These are phyloP conservation scores for Agaricus sinodeliciosus DNA, from an alignment of 768 basidiomycete genomes.

Conservation along the genomic window DNA sequence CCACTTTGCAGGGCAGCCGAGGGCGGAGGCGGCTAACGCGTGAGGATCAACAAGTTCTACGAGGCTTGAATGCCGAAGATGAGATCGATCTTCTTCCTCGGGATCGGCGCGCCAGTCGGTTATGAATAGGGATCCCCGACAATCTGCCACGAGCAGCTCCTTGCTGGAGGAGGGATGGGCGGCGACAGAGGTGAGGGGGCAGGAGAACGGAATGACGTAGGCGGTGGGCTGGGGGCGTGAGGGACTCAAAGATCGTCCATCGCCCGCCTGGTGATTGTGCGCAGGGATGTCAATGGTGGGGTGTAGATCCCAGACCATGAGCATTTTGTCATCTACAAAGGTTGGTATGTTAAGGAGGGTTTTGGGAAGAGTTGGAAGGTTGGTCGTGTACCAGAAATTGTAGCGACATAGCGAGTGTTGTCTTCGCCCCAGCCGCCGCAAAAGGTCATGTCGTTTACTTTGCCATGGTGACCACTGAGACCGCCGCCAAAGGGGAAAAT, in stretches of 20 bases:
- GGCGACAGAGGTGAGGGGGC: constrained; percentile 62
- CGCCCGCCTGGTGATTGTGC: constrained; percentile 19
- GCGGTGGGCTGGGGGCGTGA: constrained; percentile 66
- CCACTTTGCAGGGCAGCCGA: constrained; percentile 39
- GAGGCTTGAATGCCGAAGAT: constrained; percentile 56
- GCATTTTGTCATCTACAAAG: constrained; percentile 66
- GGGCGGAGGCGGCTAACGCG: constrained; percentile 45
- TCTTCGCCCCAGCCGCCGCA: constrained; percentile 71
- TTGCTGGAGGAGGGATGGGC: constrained; percentile 70
- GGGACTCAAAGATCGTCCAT: constrained; percentile 23
- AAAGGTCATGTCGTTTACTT: constrained; percentile 72
- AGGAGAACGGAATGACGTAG: constrained; percentile 66
- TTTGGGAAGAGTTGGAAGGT: neutral
- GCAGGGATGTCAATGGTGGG: constrained; percentile 45
- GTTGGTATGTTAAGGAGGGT: constrained; percentile 1
- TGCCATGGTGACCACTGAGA: constrained; percentile 74
- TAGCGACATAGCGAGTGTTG: constrained; percentile 67
- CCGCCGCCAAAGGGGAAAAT: constrained; percentile 74
- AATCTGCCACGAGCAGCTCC: constrained; percentile 75
- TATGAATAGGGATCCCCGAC: constrained; percentile 64
- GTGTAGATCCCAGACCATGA: constrained; percentile 83
- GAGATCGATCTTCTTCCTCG: constrained; percentile 40
- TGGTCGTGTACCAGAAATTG: constrained; percentile 56
- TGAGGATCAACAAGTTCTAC: constrained; percentile 70
- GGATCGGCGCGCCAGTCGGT: constrained; percentile 83